These are phyloP conservation scores for Fusarium sp. DNA, from an alignment of 2,329 filamentous ascomycete genomes.

Conservation along the genomic window DNA sequence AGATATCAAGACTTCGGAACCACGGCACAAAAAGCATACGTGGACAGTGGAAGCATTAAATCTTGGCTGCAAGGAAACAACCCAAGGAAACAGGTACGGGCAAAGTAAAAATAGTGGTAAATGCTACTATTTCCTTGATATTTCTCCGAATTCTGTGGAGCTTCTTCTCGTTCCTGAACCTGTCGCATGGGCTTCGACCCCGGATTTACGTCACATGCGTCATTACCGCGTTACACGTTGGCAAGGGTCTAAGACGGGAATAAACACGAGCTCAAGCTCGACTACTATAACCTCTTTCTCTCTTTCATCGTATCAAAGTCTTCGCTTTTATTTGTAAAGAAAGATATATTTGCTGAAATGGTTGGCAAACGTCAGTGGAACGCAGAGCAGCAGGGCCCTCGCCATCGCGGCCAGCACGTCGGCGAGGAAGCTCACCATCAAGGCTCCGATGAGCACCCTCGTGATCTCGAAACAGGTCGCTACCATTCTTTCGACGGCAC, in stretches of 20 bases:
- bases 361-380: slow-evolving; percentile 43
- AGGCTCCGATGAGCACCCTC: slow-evolving; percentile 32
- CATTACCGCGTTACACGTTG: slow-evolving; percentile 18
- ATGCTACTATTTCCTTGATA: slow-evolving; percentile 30
- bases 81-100: slow-evolving; percentile 1
- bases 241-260: slow-evolving; percentile 17
- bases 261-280: slow-evolving; percentile 23
- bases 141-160: slow-evolving; percentile 26
- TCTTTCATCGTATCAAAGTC: no score
- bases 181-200: slow-evolving; percentile 30
- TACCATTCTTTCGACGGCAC: slow-evolving; percentile 14
- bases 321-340: background rate
- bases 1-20: slow-evolving; percentile 21
- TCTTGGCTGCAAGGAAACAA: background rate
- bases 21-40: slow-evolving; percentile 13
- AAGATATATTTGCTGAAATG: slow-evolving; percentile 12
- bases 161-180: slow-evolving; percentile 18
- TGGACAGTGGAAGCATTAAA: background rate
- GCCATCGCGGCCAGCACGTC: slow-evolving; percentile 24
- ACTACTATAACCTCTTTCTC: background rate
- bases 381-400: slow-evolving; percentile 3
- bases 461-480: slow-evolving; percentile 42
- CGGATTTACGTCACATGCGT: slow-evolving; percentile 39
- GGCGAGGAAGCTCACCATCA: slow-evolving; percentile 22
- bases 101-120: slow-evolving; percentile 17